A percentile compares a stretch with the other conserved stretches of the same genome.
Conservation (phyloP, 2,329 filamentous ascomycete species). For the Dothiorella sarmentorum region DNA sequence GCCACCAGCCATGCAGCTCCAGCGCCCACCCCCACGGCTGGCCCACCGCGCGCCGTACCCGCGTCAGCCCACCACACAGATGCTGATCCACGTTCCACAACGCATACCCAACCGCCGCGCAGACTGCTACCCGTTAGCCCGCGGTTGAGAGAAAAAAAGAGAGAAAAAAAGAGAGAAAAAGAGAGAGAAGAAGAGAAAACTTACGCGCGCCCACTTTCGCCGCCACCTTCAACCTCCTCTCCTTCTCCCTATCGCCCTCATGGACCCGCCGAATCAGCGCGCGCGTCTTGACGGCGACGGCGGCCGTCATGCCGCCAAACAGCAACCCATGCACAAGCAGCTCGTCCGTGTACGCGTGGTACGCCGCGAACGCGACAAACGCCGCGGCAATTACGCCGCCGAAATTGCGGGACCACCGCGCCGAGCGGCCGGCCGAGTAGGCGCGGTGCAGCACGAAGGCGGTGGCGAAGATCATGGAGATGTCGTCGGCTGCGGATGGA, state of each 20-base stretch:
- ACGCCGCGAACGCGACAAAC: conserved; percentile 33
- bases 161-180: neutral
- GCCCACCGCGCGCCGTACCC: conserved; percentile 45
- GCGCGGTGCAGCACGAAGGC: conserved; percentile 52
- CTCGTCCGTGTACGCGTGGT: conserved; percentile 39
- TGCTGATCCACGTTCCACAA: conserved; percentile 59
- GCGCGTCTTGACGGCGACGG: conserved; percentile 33
- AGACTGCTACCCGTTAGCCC: conserved; percentile 31
- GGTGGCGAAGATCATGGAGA: conserved; percentile 57
- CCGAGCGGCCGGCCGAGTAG: conserved; percentile 40
- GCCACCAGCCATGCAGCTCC: conserved; percentile 64
- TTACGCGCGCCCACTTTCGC: conserved; percentile 31
- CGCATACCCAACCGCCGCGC: conserved; percentile 44
- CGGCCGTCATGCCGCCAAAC: conserved; percentile 42
- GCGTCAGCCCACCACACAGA: conserved; percentile 49
- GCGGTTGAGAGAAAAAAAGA: too few species aligned
- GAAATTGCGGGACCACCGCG: conserved; percentile 25
- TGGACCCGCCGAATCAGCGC: conserved; percentile 27
- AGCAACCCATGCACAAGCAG: conserved; percentile 37
- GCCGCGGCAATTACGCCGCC: conserved; percentile 29
- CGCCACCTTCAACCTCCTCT: conserved; percentile 26
- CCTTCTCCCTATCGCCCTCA: conserved; percentile 25
- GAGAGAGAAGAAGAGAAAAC: conserved; percentile 1
- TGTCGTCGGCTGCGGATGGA: conserved; percentile 47
- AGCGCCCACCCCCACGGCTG: conserved; percentile 55